These are phyloP conservation scores for Apiosordaria backusii DNA, from an alignment of 495 filamentous ascomycete genomes.

Conservation along the genomic window DNA sequence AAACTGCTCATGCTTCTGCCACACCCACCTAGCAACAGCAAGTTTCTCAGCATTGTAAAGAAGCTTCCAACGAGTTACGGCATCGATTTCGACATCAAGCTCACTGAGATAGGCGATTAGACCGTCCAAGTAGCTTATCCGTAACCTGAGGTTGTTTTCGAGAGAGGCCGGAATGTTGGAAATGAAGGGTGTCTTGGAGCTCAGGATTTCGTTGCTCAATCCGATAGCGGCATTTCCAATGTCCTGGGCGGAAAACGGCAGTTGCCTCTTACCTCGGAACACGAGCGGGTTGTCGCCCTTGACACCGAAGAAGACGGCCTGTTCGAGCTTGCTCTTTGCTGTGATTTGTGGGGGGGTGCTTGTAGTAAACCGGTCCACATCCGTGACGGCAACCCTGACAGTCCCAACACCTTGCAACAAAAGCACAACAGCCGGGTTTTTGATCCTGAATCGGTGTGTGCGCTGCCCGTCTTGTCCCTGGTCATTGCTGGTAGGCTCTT, in stretches of 20 bases:
- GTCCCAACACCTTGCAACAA: constrained; percentile 77
- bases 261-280: constrained; percentile 60
- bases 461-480: constrained; percentile 39
- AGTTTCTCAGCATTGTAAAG: constrained; percentile 91
- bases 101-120: constrained; percentile 65
- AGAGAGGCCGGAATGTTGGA: constrained; percentile 66
- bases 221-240: constrained; percentile 72
- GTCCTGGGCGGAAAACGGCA: constrained; percentile 62
- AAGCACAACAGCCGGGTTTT: constrained; percentile 64
- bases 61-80: constrained; percentile 68
- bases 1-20: constrained; percentile 67
- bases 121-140: constrained; percentile 64
- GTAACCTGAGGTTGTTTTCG: constrained; percentile 70
- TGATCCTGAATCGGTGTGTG: constrained; percentile 47
- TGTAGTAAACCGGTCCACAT: constrained; percentile 50
- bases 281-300: constrained; percentile 76
- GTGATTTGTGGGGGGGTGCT: constrained; percentile 56
- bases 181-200: constrained; percentile 68
- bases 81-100: constrained; percentile 53
- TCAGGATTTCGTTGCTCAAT: constrained; percentile 79
- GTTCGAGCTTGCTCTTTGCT: constrained; percentile 83
- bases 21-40: constrained; percentile 75
- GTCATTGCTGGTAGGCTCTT: constrained; percentile 46
- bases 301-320: constrained; percentile 87
- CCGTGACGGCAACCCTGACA: constrained; percentile 63